A percentile compares a stretch with the other conserved stretches of the same genome.
Conservation (phyloP, 1,139 yeast species). For the Hansenula lynferdii region DNA sequence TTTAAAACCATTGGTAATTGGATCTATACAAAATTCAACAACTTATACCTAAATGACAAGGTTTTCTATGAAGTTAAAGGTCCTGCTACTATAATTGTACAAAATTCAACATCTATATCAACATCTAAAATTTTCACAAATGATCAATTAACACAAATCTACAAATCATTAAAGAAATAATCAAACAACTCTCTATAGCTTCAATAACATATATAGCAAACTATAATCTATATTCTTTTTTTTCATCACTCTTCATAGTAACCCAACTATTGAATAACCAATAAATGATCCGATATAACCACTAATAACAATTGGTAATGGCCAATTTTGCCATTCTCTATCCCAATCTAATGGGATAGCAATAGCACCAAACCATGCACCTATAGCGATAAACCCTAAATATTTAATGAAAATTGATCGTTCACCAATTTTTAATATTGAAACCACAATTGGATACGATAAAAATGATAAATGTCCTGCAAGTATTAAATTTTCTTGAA, state of each 20-base stretch:
- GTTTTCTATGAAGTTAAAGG: constrained; percentile 21
- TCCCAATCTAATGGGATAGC: constrained; percentile 99
- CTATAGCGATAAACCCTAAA: constrained; percentile 48
- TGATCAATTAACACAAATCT: constrained; percentile 9
- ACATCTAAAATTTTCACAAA: constrained; percentile 8
- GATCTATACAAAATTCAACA: constrained; percentile 9
- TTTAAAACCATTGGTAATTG: constrained; percentile 8
- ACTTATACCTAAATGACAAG: constrained; percentile 14
- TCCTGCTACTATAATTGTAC: constrained; percentile 25
- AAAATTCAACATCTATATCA: constrained; percentile 11
- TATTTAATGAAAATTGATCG: constrained; percentile 44
- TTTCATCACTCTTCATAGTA: neutral
- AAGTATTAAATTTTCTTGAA: constrained; percentile 56
- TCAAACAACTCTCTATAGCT: too few relatives aligned
- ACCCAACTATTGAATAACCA: constrained; percentile 38
- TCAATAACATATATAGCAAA: too few relatives aligned
- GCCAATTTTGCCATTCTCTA: constrained; percentile 96
- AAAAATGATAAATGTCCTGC: constrained; percentile 63
- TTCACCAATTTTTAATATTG: constrained; percentile 55
- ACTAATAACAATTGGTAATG: constrained; percentile 85
- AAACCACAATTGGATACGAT: constrained; percentile 51
- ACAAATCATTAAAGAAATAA: too few relatives aligned
- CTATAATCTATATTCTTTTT: too few relatives aligned
- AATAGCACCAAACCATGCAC: constrained; percentile 90
- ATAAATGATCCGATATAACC: constrained; percentile 65